Base-by-base conservation (phyloP, 2,329 filamentous ascomycete genomes). In the Ophiostoma novo-ulmi region DNA sequence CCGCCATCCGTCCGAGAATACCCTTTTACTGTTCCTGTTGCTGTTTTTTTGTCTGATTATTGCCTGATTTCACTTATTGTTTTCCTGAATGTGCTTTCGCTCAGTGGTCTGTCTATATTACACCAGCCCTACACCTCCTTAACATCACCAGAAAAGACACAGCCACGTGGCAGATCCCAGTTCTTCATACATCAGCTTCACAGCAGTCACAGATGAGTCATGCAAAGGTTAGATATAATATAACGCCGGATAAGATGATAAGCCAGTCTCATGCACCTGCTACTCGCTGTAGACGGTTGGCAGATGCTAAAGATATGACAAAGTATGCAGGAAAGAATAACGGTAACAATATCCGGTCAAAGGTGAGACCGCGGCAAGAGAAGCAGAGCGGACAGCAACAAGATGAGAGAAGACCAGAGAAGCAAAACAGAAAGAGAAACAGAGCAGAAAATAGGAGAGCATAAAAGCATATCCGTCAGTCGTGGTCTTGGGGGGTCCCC, bases 381-480 rank as follows among this genome's bases (percentile, higher is more conserved):
- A 52, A 20, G 48, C 39, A 68, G 14, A 48, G 39, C 31, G 26
- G 10, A 64, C 5, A 64, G 61, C 31, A 13, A 39, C 67, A 65
- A 39, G 39, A 68, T 20, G 14, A 38, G 3, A 55, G 39, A 44
- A 35, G 55, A 38, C 58, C 66, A 38, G 36, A 35, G 13, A 52
- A 41, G 61, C 61, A 41, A 65, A 31, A 26, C 68, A 35, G 22
- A 67, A 68, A 36, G n/a, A 68, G 38, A 69, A 71, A 44, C 58
- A 61, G 13, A 61, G 26, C 26, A 41, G 3, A 36, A 52, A 64
- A 70, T 36, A 70, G 26, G 68, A 65, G 20, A 71, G 35, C 67
- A 52, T 71, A 38, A 44, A 67, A 69, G 61, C 67, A 67, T 71
- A 36, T 52, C 55, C 70, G 65, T 71, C 67, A 39, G 26, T 71